Evolutionary conservation across 2,329 filamentous ascomycete genomes (phyloP).

Genomic region (Exserohilum turcica): DNA sequence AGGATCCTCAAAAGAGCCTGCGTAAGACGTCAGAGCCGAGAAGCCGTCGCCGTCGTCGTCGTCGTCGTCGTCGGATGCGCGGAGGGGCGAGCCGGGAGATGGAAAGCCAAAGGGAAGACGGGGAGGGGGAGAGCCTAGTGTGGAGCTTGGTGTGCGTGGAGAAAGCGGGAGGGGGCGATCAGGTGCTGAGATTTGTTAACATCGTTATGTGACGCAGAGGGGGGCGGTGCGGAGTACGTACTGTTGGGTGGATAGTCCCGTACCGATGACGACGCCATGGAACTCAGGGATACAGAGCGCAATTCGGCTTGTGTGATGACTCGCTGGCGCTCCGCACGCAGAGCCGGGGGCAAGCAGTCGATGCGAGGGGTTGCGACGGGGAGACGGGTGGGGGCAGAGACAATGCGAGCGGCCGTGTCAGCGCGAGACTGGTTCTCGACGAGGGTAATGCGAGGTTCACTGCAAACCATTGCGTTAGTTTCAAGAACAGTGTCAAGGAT

Average conservation of each 20-base stretch:
- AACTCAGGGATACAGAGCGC: neutral
- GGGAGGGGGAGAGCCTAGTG: slow-evolving; percentile 1
- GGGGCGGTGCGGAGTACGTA: neutral
- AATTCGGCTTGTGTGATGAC: neutral
- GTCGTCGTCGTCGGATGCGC: neutral
- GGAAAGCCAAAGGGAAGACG: slow-evolving; percentile 3
- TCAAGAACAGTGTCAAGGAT: neutral
- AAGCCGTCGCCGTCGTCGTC: slow-evolving; percentile 3
- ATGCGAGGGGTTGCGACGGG: neutral
- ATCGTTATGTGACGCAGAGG: neutral
- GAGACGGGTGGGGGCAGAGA: neutral
- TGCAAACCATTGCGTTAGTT: slow-evolving; percentile 3
- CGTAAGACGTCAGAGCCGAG: neutral
- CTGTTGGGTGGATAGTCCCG: slow-evolving; percentile 20
- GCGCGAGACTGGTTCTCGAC: neutral
- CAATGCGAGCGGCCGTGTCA: neutral
- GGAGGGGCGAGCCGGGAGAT: neutral
- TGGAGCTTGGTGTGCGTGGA: slow-evolving; percentile 18
- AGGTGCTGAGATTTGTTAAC: slow-evolving; percentile 23
- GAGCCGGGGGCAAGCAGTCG: neutral
- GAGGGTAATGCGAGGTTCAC: neutral
- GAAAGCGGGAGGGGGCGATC: slow-evolving; percentile 37
- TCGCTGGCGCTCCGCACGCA: neutral
- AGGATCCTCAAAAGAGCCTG: neutral
- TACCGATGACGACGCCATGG: neutral